Base-by-base conservation (phyloP, 164 flowering plant genomes). In the Vitis cinerea region DNA sequence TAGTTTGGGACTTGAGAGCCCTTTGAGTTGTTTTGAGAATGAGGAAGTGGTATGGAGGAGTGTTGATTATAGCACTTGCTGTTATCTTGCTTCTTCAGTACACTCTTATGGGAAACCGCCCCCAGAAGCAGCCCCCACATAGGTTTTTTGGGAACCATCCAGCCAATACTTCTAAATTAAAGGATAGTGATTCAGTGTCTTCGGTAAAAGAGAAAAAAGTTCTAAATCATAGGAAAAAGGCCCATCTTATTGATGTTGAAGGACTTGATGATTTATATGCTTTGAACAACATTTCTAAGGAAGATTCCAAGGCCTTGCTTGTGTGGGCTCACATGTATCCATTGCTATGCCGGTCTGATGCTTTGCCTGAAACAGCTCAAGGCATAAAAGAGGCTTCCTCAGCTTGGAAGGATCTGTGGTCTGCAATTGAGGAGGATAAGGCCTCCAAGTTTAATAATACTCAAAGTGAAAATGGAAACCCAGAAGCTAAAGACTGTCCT, bases 41-140 rank as follows among this genome's bases (percentile, higher is more conserved):
- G 96, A 93, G 83, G 87, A 93, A 89, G 71, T 87, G 97, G 94
- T 79, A 80, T 5, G 96, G 96, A 13, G 91, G 95, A 8, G 49
- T 79, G 67, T 57, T 88, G 13, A 85, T 91, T 59, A 0, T 83
- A 55, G 76, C 72, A 37, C 84, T 93, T 66, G 86, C 84, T 72
- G 30, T 79, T n/a, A 72, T 91, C 64, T 73, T 93, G 78, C 11
- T 88, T 59, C 47, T 90, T 16, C 73, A 92, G 16, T 90, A 90
- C 72, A 77, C 81, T 71, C 70, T 82, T 37, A 75, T 79, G 29
- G 83, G 69, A 71, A 75, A 71, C 51, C 72, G 70, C 29, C 77
- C 85, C 7, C 70, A 63, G 51, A 84, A 86, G 81, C 87, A 83
- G 51, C 79, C 91, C 17, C 81, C 85, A 0, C 84, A 83, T 74